Percentiles rank a stretch among this genome's conserved stretches.
phyloP scores from a whole-genome alignment of 257 asterid species.

The Ocimum tenuiflorum region DNA sequence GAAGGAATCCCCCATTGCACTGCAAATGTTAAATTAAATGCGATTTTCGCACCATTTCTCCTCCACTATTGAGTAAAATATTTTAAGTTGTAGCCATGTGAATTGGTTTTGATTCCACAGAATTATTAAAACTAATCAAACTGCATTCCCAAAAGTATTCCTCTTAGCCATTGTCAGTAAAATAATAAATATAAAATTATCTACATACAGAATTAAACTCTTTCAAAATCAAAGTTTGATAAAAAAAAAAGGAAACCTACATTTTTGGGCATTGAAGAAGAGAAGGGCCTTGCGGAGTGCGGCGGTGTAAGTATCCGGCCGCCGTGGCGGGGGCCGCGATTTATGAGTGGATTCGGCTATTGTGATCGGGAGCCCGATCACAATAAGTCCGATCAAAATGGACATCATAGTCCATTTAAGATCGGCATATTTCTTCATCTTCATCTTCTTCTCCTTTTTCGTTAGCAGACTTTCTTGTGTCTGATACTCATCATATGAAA shows the following conservation, averaged over 20 bases:
- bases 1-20: background rate
- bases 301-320: conserved; percentile 56
- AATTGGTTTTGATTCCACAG: no score
- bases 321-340: conserved; percentile 33
- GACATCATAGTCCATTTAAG: conserved; percentile 42
- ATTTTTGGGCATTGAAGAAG: conserved; percentile 93
- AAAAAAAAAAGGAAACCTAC: conserved; percentile 45
- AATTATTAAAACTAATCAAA: no score
- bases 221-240: no score
- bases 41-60: no score
- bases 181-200: no score
- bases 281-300: conserved; percentile 68
- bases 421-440: conserved; percentile 65
- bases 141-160: no score
- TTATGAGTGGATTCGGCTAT: conserved; percentile 37
- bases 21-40: background rate
- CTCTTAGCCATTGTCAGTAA: no score
- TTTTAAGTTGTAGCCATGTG: no score
- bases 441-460: conserved; percentile 29
- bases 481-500: no score
- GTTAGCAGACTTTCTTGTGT: no score
- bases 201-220: no score
- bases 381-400: conserved; percentile 33
- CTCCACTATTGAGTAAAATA: no score
- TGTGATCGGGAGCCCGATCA: conserved; percentile 55